phyloP scores from a whole-genome alignment of 768 basidiomycete genomes.

The Collybia sordida region DNA sequence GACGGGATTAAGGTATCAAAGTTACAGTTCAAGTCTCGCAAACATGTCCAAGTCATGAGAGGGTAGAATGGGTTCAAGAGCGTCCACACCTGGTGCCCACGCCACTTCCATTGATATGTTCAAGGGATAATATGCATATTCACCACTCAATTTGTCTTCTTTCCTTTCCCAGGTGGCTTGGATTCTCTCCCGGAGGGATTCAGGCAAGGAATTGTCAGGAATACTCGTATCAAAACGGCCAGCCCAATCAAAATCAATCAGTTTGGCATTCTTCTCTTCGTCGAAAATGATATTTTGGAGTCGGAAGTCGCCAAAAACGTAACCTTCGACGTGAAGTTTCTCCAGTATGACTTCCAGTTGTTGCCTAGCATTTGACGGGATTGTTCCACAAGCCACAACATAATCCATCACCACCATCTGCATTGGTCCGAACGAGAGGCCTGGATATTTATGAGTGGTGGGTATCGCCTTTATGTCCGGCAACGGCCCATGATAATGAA shows the following conservation, averaged over 20 bases:
- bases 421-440: no score
- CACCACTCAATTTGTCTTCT: no score
- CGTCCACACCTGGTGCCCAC: not conserved
- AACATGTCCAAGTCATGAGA: no score
- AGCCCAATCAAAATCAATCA: constrained; percentile 41
- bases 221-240: constrained; percentile 19
- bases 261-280: constrained; percentile 15
- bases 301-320: constrained; percentile 38
- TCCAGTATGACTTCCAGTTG: constrained; percentile 18
- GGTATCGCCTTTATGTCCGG: no score
- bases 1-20: no score
- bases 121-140: not conserved
- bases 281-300: constrained; percentile 29
- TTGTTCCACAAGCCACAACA: no score
- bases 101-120: not conserved
- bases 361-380: constrained; percentile 8
- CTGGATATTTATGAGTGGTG: no score
- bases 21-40: no score
- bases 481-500: no score
- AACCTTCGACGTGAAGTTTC: constrained; percentile 25
- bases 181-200: no score
- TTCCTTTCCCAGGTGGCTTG: no score
- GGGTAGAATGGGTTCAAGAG: not conserved
- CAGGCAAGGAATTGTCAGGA: not conserved
- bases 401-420: no score